Evolutionary conservation across 371 early-diverging fungal genomes (phyloP).

Genomic region (Mortierella sp.): DNA sequence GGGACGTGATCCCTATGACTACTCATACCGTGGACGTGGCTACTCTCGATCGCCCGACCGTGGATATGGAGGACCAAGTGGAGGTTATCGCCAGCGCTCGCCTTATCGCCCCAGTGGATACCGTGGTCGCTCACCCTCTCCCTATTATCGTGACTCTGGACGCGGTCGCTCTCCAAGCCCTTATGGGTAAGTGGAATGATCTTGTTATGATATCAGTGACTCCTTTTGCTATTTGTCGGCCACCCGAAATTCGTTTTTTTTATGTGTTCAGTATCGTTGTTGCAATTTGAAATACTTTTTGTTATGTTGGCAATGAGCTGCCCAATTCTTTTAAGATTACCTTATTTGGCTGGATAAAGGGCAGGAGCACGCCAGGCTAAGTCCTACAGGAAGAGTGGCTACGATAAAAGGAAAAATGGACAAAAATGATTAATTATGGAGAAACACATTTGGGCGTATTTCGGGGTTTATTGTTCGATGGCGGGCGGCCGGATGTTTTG

Average conservation of each 20-base stretch:
- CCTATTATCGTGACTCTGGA: conserved; percentile 58
- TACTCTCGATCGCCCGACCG: conserved; percentile 61
- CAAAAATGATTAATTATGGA: background rate
- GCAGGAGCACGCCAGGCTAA: conserved; percentile 9
- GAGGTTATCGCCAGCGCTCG: conserved; percentile 39
- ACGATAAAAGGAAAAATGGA: conserved; percentile 8
- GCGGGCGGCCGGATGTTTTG: conserved; percentile 5
- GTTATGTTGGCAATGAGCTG: background rate
- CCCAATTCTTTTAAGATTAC: background rate
- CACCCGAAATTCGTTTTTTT: background rate
- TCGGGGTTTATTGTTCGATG: conserved; percentile 5
- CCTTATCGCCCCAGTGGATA: conserved; percentile 55
- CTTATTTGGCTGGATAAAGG: background rate
- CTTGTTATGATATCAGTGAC: background rate
- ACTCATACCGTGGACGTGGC: conserved; percentile 58
- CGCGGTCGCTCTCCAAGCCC: conserved; percentile 60
- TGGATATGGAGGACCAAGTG: conserved; percentile 47
- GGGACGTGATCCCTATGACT: conserved; percentile 50
- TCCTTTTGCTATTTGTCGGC: background rate
- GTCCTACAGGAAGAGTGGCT: conserved; percentile 11
- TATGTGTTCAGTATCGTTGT: conserved; percentile 1
- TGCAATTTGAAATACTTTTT: background rate
- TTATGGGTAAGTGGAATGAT: conserved; percentile 54
- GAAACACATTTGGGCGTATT: conserved; percentile 1
- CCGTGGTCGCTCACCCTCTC: conserved; percentile 60